Percentiles rank a stretch among this genome's conserved stretches.
phyloP scores from a whole-genome alignment of 2,329 filamentous ascomycete species.

The Parasarocladium wereldwijsianum region DNA sequence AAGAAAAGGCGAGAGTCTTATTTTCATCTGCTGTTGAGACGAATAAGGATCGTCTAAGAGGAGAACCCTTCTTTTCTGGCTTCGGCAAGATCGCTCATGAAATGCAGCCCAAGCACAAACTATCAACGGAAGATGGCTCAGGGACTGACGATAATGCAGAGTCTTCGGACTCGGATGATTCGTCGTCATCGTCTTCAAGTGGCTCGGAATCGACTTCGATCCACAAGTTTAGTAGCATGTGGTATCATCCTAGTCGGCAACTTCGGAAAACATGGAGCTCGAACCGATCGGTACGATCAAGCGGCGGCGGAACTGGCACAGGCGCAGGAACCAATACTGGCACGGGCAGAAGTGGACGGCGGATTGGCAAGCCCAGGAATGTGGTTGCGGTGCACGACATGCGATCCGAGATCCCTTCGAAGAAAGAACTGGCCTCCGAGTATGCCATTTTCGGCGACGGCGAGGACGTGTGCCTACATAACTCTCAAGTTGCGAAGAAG shows the following conservation, averaged over 20 bases:
- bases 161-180: slow-evolving; percentile 31
- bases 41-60: slow-evolving; percentile 32
- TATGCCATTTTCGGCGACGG: slow-evolving; percentile 78
- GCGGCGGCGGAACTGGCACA: slow-evolving; percentile 43
- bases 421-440: slow-evolving; percentile 57
- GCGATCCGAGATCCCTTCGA: slow-evolving; percentile 59
- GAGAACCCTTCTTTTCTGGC: slow-evolving; percentile 40
- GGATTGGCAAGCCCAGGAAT: slow-evolving; percentile 42
- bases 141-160: slow-evolving; percentile 34
- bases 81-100: slow-evolving; percentile 41
- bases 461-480: slow-evolving; percentile 69
- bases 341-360: slow-evolving; percentile 35
- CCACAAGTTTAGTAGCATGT: slow-evolving; percentile 37
- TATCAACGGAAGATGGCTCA: slow-evolving; percentile 33
- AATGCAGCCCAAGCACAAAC: slow-evolving; percentile 30
- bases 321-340: slow-evolving; percentile 32
- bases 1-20: slow-evolving; percentile 39
- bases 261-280: slow-evolving; percentile 42
- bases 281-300: slow-evolving; percentile 42
- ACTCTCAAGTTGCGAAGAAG: slow-evolving; percentile 61
- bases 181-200: slow-evolving; percentile 36
- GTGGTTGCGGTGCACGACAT: slow-evolving; percentile 61
- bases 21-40: slow-evolving; percentile 31
- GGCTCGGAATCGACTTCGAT: slow-evolving; percentile 50
- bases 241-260: slow-evolving; percentile 37